Percentiles rank a stretch among this genome's conserved stretches.
These are phyloP conservation scores for Agrocybe pediades DNA, from an alignment of 768 basidiomycete genomes.

Conservation along the genomic window DNA sequence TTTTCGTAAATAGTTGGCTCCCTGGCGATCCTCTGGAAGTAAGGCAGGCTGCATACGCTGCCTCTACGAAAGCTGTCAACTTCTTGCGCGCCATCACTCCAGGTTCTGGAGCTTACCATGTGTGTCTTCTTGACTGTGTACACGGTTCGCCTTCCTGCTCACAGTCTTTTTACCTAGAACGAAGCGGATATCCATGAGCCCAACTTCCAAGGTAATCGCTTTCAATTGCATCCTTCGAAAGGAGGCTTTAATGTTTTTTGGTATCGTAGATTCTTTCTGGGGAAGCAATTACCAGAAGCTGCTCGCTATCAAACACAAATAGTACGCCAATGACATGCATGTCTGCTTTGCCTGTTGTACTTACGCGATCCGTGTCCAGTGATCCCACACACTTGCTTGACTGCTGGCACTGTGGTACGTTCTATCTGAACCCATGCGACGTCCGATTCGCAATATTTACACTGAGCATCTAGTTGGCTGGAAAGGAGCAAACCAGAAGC, in stretches of 20 bases:
- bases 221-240: neutral
- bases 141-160: neutral
- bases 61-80: conserved; percentile 20
- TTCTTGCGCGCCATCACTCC: conserved; percentile 25
- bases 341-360: neutral
- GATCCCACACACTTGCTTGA: conserved; percentile 28
- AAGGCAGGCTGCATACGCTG: conserved; percentile 15
- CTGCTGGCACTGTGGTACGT: conserved; percentile 32
- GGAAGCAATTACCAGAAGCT: conserved; percentile 23
- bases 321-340: conserved; percentile 15
- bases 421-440: neutral
- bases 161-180: conserved; percentile 15
- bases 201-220: conserved; percentile 22
- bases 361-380: conserved; percentile 8
- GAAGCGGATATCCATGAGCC: conserved; percentile 30
- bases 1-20: conserved; percentile 20
- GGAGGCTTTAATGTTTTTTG: neutral
- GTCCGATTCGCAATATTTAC: neutral
- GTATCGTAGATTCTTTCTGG: conserved; percentile 25
- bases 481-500: conserved; percentile 17
- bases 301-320: conserved; percentile 28
- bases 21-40: conserved; percentile 12
- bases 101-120: conserved; percentile 27
- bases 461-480: conserved; percentile 17
- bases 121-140: conserved; percentile 5